Base-by-base conservation (phyloP, 768 basidiomycete genomes). In the Vararia minispora region DNA sequence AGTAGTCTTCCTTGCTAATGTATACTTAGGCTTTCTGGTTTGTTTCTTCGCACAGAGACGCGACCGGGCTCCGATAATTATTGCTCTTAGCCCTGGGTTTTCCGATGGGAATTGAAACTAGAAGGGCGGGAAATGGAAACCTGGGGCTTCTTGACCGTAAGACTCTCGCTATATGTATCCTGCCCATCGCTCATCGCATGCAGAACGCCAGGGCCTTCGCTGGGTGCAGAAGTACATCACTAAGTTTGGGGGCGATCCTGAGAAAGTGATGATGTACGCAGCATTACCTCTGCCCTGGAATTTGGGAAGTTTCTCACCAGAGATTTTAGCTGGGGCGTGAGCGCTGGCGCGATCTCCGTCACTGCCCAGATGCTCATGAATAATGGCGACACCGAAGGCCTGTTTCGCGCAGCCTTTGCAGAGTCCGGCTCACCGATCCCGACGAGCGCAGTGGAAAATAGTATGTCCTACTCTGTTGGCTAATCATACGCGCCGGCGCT, bases 201-300 rank as follows among this genome's bases (percentile, higher is more conserved):
- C n/a, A 63, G 49, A 48, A 20, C 40, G 54, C 8, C 45, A 54
- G 12, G 61, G 58, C 4, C 42, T 66, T 2, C 52, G 60, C 32
- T 66, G 64, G 63, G 55, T 65, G 1, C 58, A 62, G 24, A 48
- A 59, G 40, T 57, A 66, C 44, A 61, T 64, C 27, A 49, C 42
- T 22, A 49, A 53, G 0, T 66, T 63, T 43, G 64, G 65, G 2
- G 65, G 65, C 18, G 58, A 65, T 41, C 51, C 52, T 3, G 24
- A 28, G 3, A 58, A 52, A 38, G 56, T 55, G 2, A 47, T 48
- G 9, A 48, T 50, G 42, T 50, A 27, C 14, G 44, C 32, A 8
- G 44, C 22, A 9, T 5, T 21, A 11, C 2, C 28, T 14, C 10
- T 28, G n/a, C 27, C 10, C 9, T 9, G 27, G 10, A 9, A 28